These are phyloP conservation scores for Cokeromyces recurvatus DNA, from an alignment of 371 early-diverging fungal genomes.

Conservation along the genomic window DNA sequence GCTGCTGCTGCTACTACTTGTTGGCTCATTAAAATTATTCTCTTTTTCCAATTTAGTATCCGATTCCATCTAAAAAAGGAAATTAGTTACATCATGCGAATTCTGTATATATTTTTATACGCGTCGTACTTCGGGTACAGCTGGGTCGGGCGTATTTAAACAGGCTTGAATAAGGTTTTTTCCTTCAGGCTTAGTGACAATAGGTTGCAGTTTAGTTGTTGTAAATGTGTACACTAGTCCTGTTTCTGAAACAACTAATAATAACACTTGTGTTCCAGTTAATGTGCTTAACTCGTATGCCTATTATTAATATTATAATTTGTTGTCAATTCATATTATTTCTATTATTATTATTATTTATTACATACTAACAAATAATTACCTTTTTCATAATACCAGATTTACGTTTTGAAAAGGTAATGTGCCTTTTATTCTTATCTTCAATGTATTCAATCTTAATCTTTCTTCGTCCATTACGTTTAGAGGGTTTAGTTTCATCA, in stretches of 20 bases:
- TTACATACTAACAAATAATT: too few species aligned
- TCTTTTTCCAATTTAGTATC: background rate
- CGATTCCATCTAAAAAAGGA: background rate
- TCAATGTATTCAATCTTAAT: conserved; percentile 97
- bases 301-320: too few species aligned
- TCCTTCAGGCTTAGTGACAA: conserved; percentile 92
- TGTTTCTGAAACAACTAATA: conserved; percentile 95
- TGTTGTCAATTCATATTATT: too few species aligned
- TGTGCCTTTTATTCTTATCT: conserved; percentile 92
- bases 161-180: conserved; percentile 94
- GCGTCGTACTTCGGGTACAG: conserved; percentile 1
- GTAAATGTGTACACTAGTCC: conserved; percentile 99
- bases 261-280: conserved; percentile 95
- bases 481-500: conserved; percentile 46
- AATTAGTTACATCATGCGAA: background rate
- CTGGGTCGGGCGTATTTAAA: conserved; percentile 77
- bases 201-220: conserved; percentile 93
- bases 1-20: background rate
- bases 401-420: conserved; percentile 98
- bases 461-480: conserved; percentile 85
- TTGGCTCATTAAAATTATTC: too few species aligned
- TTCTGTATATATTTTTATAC: background rate
- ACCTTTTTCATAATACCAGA: conserved; percentile 99
- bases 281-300: conserved; percentile 95
- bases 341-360: too few species aligned